Evolutionary conservation across 1,284 basidiomycete genomes (phyloP).

Genomic region (Apiotrichum sp.): DNA sequence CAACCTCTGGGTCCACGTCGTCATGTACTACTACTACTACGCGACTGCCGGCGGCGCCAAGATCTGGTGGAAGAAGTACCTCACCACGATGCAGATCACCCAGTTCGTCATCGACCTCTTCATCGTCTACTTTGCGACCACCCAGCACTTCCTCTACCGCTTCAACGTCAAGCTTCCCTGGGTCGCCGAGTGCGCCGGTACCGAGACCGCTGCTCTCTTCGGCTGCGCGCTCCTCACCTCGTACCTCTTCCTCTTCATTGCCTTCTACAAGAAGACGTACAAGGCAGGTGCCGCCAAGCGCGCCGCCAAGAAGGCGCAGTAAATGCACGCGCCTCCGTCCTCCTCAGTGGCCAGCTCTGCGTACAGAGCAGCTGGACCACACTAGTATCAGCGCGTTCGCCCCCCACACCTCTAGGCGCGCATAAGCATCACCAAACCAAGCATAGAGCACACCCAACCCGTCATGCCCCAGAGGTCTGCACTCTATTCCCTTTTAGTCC

Average conservation of each 20-base stretch:
- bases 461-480: too few species aligned
- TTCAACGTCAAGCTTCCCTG: slow-evolving; percentile 63
- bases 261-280: slow-evolving; percentile 49
- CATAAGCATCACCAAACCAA: not conserved
- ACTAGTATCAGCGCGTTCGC: too few species aligned
- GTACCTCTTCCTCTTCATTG: slow-evolving; percentile 84
- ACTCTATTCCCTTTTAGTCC: too few species aligned
- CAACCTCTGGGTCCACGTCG: slow-evolving; percentile 90
- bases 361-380: too few species aligned
- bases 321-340: not conserved
- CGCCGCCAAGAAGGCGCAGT: slow-evolving; percentile 23
- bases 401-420: not conserved
- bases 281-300: slow-evolving; percentile 35
- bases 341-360: too few species aligned
- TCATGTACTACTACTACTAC: slow-evolving; percentile 99
- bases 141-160: slow-evolving; percentile 68
- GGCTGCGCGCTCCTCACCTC: slow-evolving; percentile 81
- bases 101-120: slow-evolving; percentile 89
- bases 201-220: slow-evolving; percentile 78
- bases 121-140: slow-evolving; percentile 87
- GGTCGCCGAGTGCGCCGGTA: slow-evolving; percentile 77
- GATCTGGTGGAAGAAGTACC: slow-evolving; percentile 98
- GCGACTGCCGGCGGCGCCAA: slow-evolving; percentile 89
- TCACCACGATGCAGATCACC: slow-evolving; percentile 90
- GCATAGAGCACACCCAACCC: too few species aligned